phyloP scores from a whole-genome alignment of 805 yeast genomes.

The Kazachstania psychrophila region DNA sequence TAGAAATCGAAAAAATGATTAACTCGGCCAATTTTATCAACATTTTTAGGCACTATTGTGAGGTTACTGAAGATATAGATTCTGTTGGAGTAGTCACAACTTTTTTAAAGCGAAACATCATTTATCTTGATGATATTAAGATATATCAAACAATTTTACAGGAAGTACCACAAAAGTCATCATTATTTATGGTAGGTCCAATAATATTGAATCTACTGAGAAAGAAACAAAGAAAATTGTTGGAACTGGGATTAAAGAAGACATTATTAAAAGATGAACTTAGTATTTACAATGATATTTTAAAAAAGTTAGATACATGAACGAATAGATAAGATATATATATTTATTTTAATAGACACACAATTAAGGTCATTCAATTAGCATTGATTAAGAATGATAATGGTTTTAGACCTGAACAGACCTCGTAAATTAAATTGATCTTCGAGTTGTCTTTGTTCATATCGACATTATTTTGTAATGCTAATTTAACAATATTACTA shows the following conservation, averaged over 20 bases:
- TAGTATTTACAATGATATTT: constrained; percentile 6
- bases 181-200: constrained; percentile 10
- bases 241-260: constrained; percentile 14
- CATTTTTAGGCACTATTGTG: constrained; percentile 15
- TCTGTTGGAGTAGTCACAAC: constrained; percentile 9
- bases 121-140: constrained; percentile 6
- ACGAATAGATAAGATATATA: constrained; percentile 2
- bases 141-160: constrained; percentile 9
- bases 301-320: constrained; percentile 6
- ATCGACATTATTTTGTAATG: constrained; percentile 15
- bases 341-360: background rate
- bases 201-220: constrained; percentile 11
- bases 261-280: constrained; percentile 18
- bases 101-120: constrained; percentile 15
- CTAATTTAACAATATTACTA: constrained; percentile 18
- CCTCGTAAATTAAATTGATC: constrained; percentile 15
- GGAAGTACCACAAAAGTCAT: constrained; percentile 13
- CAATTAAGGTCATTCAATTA: background rate
- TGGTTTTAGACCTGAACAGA: constrained; percentile 28
- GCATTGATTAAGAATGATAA: constrained; percentile 14
- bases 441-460: constrained; percentile 12
- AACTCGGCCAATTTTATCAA: constrained; percentile 9
- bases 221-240: constrained; percentile 5
- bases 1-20: constrained; percentile 14
- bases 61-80: constrained; percentile 5